Base-by-base conservation (phyloP, 2,329 filamentous ascomycete species). In the Monosporascus sp. region DNA sequence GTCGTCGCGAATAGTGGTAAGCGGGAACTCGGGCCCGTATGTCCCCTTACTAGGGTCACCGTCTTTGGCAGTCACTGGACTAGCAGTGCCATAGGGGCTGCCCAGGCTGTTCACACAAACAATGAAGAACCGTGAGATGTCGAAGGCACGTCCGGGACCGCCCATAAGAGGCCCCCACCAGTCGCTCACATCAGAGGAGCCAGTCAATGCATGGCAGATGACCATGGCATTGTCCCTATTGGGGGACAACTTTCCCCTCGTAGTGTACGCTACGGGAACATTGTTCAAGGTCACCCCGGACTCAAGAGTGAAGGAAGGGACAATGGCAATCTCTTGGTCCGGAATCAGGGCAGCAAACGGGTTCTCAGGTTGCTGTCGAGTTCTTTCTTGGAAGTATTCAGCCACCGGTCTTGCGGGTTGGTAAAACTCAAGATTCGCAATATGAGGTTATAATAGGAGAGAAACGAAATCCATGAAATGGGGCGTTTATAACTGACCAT, bases 1-100 rank as follows among this genome's bases (percentile, higher is more conserved):
- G 74, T 99, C 94, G 68, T 99, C 94, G 60, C 93, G 81, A 58
- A 99, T 90, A 0, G 94, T 97, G 1, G 94, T 97, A 58, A 99
- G 74, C 47, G 94, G 94, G 62, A 99, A 99, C 66, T 99, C 94
- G 1, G 94, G 94, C 0, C 94, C 94, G 66, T 99, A 99, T 61
- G 82, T 82, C 18, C 83, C 91, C 57, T 89, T 84, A 49, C 76
- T 76, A 17, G 80, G 73, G 62, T 95, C 83, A 15, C 91, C 91
- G 65, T 97, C 86, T 69, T 90, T 95, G 61, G 85, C 86, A 2
- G 94, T 99, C 50, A 93, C 89, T 1, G 90, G 89, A 67, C 89
- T 93, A n/a, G 88, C 89, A 53, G 87, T 90, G 31, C 90, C 90
- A 65, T 95, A 95, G 0, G 90, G 90, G 63, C 88, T 93, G 46